Percentiles rank a stretch among this genome's conserved stretches.
These are phyloP conservation scores for Stipa capillata DNA, from an alignment of 176 grass and related monocot species.

Conservation along the genomic window DNA sequence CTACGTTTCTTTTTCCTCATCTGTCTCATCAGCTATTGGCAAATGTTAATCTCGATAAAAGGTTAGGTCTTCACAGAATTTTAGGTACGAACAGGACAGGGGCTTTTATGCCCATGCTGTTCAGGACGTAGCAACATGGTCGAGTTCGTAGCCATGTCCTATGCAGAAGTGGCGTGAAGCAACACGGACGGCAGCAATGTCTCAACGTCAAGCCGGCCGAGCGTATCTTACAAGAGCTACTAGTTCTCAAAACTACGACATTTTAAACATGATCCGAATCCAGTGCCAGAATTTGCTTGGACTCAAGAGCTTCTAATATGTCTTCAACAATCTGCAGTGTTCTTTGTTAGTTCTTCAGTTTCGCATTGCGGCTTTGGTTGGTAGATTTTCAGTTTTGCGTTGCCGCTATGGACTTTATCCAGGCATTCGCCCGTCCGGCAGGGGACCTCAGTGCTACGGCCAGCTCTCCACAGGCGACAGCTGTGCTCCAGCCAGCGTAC, in stretches of 20 bases:
- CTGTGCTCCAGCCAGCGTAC: constrained; percentile 3
- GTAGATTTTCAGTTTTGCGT: too few relatives aligned
- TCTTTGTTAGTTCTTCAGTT: background rate
- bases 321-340: too few relatives aligned
- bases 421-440: too few relatives aligned
- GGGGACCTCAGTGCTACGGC: background rate
- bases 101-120: background rate
- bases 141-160: background rate
- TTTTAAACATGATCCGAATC: background rate
- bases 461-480: constrained; percentile 17
- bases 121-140: background rate
- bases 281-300: background rate
- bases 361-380: background rate
- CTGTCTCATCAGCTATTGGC: background rate
- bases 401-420: too few relatives aligned
- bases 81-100: background rate
- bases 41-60: background rate
- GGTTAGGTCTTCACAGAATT: background rate
- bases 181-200: background rate
- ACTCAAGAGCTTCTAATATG: background rate
- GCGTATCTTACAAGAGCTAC: background rate
- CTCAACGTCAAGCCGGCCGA: background rate
- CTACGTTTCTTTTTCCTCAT: background rate
- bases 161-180: background rate
- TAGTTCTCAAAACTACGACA: background rate